A percentile compares a stretch with the other conserved stretches of the same genome.
phyloP scores from a whole-genome alignment of 73 alveolate species.

The Paramecium primaurelia region DNA sequence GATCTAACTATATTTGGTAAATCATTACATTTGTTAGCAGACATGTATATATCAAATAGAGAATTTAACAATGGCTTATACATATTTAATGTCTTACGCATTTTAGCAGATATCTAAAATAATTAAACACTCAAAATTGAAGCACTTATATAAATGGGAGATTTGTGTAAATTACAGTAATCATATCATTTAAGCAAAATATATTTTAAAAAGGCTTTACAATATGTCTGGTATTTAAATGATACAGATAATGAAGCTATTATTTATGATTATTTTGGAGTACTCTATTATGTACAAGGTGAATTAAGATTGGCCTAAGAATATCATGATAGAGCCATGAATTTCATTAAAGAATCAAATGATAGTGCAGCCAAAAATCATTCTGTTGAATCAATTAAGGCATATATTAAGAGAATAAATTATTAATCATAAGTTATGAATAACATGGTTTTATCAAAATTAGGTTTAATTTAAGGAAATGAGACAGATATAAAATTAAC shows the following conservation, averaged over 20 bases:
- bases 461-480: not conserved
- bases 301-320: not conserved
- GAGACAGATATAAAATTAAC: not conserved
- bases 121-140: not conserved
- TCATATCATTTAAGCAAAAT: not conserved
- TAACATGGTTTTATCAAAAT: slow-evolving; percentile 1
- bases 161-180: slow-evolving; percentile 17
- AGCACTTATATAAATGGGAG: slow-evolving; percentile 24
- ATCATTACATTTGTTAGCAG: not conserved
- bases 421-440: not conserved
- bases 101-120: not conserved
- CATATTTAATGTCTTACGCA: not conserved
- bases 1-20: not conserved
- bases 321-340: slow-evolving; percentile 34
- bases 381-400: not conserved
- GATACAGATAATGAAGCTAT: not conserved
- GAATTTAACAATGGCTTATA: not conserved
- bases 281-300: not conserved
- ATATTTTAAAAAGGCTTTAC: not conserved
- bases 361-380: not conserved
- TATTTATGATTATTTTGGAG: slow-evolving; percentile 19
- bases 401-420: not conserved
- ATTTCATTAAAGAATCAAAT: not conserved
- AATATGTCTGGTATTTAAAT: slow-evolving; percentile 7
- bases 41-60: not conserved